phyloP scores from a whole-genome alignment of 2,329 filamentous ascomycete genomes.

The Aspergillus aculeatinus region DNA sequence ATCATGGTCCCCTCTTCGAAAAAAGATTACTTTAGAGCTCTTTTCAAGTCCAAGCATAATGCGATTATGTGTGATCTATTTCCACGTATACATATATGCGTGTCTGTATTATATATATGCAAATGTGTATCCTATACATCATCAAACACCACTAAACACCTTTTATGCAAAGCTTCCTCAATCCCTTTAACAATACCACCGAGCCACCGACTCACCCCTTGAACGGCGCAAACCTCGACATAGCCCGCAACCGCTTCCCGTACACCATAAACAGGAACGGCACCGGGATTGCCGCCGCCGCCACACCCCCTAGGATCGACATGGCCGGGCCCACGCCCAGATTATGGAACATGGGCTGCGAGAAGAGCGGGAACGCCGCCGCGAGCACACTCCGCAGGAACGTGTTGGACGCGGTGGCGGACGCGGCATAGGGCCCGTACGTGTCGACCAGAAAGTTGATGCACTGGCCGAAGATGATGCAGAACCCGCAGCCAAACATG shows the following conservation, averaged over 20 bases:
- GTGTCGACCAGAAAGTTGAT: slow-evolving; percentile 75
- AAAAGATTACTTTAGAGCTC: no score
- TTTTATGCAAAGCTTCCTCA: no score
- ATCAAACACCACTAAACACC: no score
- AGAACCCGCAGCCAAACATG: slow-evolving; percentile 68
- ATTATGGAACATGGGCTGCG: slow-evolving; percentile 56
- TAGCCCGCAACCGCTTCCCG: not conserved
- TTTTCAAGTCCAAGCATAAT: no score
- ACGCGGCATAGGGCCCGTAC: slow-evolving; percentile 40
- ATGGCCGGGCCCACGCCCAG: slow-evolving; percentile 63
- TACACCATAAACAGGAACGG: slow-evolving; percentile 42
- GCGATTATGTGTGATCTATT: no score
- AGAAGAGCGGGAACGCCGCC: slow-evolving; percentile 47
- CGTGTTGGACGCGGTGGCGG: slow-evolving; percentile 45
- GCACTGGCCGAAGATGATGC: slow-evolving; percentile 73
- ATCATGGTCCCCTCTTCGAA: no score
- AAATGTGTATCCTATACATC: no score
- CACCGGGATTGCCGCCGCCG: slow-evolving; percentile 42
- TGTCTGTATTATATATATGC: no score
- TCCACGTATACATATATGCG: no score
- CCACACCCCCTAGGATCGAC: slow-evolving; percentile 57
- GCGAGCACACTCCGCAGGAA: slow-evolving; percentile 46
- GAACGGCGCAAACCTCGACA: not conserved
- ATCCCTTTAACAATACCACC: no score
- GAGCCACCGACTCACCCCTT: not conserved